These are phyloP conservation scores for Saccharomyces hybrid DNA, from an alignment of 1,139 yeast species.

Conservation along the genomic window DNA sequence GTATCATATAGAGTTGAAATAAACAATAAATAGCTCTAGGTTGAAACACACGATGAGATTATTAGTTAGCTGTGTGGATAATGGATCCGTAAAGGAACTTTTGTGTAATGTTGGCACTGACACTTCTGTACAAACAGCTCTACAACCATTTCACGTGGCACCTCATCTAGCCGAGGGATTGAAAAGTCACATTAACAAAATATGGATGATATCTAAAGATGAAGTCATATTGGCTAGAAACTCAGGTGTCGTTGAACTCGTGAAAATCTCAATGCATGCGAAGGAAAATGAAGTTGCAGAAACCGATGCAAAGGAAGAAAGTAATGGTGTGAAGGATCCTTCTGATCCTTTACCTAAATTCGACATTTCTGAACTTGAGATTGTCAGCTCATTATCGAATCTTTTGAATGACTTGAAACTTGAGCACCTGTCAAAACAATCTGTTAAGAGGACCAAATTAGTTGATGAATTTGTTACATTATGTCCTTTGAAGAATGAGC, in stretches of 20 bases:
- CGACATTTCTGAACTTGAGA: constrained; percentile 14
- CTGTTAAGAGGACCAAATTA: constrained; percentile 25
- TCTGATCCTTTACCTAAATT: constrained; percentile 16
- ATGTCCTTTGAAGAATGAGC: constrained; percentile 12
- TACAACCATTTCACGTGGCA: constrained; percentile 45
- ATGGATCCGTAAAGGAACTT: constrained; percentile 39
- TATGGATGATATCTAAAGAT: constrained; percentile 7
- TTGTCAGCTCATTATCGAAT: constrained; percentile 12
- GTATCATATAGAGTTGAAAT: not conserved
- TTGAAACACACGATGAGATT: constrained; percentile 21
- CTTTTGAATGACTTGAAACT: constrained; percentile 21
- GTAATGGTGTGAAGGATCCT: constrained; percentile 1
- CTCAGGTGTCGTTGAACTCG: constrained; percentile 28
- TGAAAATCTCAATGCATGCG: constrained; percentile 5
- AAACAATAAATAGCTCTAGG: not conserved
- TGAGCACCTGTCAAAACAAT: constrained; percentile 18
- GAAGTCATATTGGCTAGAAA: constrained; percentile 22
- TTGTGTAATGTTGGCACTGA: constrained; percentile 56
- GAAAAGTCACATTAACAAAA: constrained; percentile 12
- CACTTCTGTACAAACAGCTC: constrained; percentile 53
- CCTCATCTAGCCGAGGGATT: constrained; percentile 37
- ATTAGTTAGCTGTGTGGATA: constrained; percentile 27
- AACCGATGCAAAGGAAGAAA: constrained; percentile 1
- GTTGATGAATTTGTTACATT: constrained; percentile 26
- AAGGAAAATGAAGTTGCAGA: constrained; percentile 4